Evolutionary conservation across 2,329 filamentous ascomycete genomes (phyloP).

Genomic region (Amesomyces nigricolor): DNA sequence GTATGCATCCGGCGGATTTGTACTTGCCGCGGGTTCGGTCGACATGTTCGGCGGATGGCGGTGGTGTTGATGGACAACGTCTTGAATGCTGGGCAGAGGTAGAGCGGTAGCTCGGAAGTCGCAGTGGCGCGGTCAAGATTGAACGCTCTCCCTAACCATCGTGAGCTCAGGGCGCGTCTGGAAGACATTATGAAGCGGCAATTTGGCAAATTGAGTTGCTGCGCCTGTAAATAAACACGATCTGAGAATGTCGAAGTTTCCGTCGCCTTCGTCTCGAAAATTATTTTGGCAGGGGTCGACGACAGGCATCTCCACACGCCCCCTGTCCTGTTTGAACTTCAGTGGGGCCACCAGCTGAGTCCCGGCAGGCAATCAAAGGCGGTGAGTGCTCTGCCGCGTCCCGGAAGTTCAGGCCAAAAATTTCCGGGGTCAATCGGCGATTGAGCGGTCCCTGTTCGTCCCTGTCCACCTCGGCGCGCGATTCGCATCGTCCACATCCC

Average conservation of each 20-base stretch:
- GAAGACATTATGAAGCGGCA: constrained; percentile 16
- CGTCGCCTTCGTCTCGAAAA: background rate
- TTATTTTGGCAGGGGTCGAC: constrained; percentile 12
- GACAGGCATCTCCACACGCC: constrained; percentile 13
- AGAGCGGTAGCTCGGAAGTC: constrained; percentile 23
- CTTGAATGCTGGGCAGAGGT: constrained; percentile 27
- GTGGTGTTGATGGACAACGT: constrained; percentile 6
- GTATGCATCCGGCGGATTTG: constrained; percentile 19
- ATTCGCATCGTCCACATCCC: constrained; percentile 8
- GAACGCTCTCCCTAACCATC: constrained; percentile 26
- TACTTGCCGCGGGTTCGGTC: constrained; percentile 4
- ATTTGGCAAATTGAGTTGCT: background rate
- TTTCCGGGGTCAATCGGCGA: constrained; percentile 21
- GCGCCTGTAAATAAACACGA: background rate
- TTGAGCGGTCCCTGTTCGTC: background rate
- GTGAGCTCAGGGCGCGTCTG: constrained; percentile 19
- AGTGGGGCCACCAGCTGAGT: no score
- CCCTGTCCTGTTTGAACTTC: background rate
- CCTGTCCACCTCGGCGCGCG: background rate
- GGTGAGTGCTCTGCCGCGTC: constrained; percentile 8
- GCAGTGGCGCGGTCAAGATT: constrained; percentile 20
- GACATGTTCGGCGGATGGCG: constrained; percentile 1
- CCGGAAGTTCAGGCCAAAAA: constrained; percentile 20
- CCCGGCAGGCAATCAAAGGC: constrained; percentile 23
- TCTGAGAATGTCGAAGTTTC: constrained; percentile 5